phyloP scores from a whole-genome alignment of 1,139 yeast species.

The Pichia sp. region DNA sequence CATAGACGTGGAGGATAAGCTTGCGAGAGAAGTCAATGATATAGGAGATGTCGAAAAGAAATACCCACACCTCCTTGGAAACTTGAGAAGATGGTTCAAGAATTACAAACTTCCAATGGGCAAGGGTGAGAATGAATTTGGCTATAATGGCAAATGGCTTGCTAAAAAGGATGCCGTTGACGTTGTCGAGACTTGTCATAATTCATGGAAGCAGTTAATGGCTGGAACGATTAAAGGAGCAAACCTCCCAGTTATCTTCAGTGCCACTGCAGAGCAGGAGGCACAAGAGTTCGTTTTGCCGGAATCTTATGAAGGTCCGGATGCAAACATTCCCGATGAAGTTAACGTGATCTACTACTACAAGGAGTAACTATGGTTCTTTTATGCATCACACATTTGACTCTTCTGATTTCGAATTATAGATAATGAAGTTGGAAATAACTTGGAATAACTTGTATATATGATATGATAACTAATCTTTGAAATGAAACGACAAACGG shows the following conservation, averaged over 20 bases:
- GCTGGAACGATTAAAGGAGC: conserved; percentile 35
- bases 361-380: not conserved
- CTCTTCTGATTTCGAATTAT: too few species aligned
- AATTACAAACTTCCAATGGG: conserved; percentile 94
- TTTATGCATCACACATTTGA: too few species aligned
- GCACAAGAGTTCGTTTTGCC: too few species aligned
- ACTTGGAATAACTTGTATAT: too few species aligned
- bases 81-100: conserved; percentile 90
- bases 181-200: conserved; percentile 66
- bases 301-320: conserved; percentile 8
- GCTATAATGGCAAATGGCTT: conserved; percentile 49
- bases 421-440: too few species aligned
- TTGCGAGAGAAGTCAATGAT: conserved; percentile 67
- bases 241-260: conserved; percentile 30
- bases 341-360: conserved; percentile 28
- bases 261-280: conserved; percentile 31
- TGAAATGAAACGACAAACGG: too few species aligned
- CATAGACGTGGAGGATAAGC: conserved; percentile 74
- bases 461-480: too few species aligned
- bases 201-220: conserved; percentile 70
- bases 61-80: conserved; percentile 80
- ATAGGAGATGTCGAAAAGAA: conserved; percentile 74
- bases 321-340: conserved; percentile 16
- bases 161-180: conserved; percentile 63
- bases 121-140: conserved; percentile 80